Evolutionary conservation across 2,329 filamentous ascomycete genomes (phyloP), one percentile per base, ranked within the genome.

Genomic region (Sclerotiophoma versabilis): DNA sequence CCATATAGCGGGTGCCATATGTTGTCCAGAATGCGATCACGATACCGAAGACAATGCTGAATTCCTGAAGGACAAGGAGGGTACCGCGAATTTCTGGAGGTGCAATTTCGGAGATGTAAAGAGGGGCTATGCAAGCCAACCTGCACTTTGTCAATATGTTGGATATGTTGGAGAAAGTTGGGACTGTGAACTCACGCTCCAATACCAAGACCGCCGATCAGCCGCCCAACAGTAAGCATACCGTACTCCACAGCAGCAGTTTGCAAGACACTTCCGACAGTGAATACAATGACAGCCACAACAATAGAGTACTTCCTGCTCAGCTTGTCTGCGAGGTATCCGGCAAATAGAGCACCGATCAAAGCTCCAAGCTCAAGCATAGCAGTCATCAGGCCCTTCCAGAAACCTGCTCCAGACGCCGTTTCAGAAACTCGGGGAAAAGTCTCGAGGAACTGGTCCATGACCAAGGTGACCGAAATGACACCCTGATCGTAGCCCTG

Each of bases 281-380:
- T 80, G 60, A 85, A 84, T 27, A 84, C 76, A 9, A 71, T 59
- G 4, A 83, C 81, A 4, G 80, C 81, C 2, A 83, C 76, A 1
- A 82, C 61, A 33, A 84, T 82, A 3, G 80, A 79, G 56, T 80
- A 81, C 47, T 82, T 81, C 30, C 82, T 72, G 4, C 80, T 83
- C 29, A 83, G 76, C 58, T 76, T 79, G 56, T 84, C 82, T 1
- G 81, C 81, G 29, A 83, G 75, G 72, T 77, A 83, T 1, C 72
- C 72, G 12, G 71, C 66, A 33, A 71, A 70, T n/a, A 75, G 54
- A 5, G 72, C 69, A 47, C 73, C 72, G 20, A 75, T 62, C 44
- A 83, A 68, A 8, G 81, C 82, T n/a, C 82, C 81, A 17, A 83
- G 60, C 55, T 83, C 80, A 43, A 84, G 79, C 80, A 83, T 83